Percentiles rank a stretch among this genome's conserved stretches.
These are phyloP conservation scores for Stipa capillata DNA, from an alignment of 176 grass and related monocot species.

Conservation along the genomic window DNA sequence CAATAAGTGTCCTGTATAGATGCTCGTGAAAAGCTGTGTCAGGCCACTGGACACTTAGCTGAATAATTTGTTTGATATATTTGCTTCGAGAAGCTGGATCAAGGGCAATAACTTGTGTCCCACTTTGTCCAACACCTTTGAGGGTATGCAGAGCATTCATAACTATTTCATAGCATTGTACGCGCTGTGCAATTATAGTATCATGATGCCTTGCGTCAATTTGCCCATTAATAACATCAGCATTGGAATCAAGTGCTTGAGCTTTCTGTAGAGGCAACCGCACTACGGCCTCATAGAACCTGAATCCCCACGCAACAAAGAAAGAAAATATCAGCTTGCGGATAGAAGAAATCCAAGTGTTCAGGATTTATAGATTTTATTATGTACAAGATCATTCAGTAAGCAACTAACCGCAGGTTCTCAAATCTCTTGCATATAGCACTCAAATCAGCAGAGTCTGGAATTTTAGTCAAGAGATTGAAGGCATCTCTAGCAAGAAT, in stretches of 20 bases:
- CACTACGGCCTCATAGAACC: conserved; percentile 93
- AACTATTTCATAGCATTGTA: conserved; percentile 88
- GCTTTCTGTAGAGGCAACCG: conserved; percentile 82
- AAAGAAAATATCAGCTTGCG: conserved; percentile 17
- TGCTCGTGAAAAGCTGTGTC: conserved; percentile 82
- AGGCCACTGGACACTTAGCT: conserved; percentile 77
- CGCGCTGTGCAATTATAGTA: conserved; percentile 36
- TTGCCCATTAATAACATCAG: conserved; percentile 43
- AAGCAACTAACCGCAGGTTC: conserved; percentile 65
- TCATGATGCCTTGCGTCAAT: conserved; percentile 51
- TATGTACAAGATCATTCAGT: conserved; percentile 10
- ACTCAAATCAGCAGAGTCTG: conserved; percentile 79
- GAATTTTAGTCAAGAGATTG: conserved; percentile 71
- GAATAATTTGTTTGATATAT: conserved; percentile 81
- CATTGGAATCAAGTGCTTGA: conserved; percentile 71
- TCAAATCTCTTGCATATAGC: conserved; percentile 97
- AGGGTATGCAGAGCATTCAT: conserved; percentile 72
- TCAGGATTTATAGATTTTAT: not conserved
- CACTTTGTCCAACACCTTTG: conserved; percentile 48
- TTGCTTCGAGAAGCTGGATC: conserved; percentile 77
- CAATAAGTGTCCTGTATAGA: conserved; percentile 81
- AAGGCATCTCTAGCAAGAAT: conserved; percentile 90
- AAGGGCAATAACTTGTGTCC: conserved; percentile 33
- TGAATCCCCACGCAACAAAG: conserved; percentile 14
- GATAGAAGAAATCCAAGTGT: not conserved